phyloP scores from a whole-genome alignment of 345 rosid species.

The Dipteronia dyeriana region DNA sequence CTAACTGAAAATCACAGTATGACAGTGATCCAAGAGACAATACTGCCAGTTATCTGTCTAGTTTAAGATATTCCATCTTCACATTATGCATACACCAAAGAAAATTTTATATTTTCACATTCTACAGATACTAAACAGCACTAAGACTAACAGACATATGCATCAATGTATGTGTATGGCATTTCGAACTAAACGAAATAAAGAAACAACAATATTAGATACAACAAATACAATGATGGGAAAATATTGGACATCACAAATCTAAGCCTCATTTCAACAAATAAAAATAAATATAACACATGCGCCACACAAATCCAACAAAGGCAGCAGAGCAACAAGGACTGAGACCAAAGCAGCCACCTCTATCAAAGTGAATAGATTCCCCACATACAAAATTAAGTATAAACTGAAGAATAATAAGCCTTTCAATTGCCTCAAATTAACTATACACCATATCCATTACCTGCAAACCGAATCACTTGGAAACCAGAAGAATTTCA shows the following conservation, averaged over 20 bases:
- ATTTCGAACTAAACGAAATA: not conserved
- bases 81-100: not conserved
- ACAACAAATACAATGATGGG: not conserved
- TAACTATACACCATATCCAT: constrained; percentile 25
- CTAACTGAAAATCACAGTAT: not conserved
- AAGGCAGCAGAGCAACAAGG: not conserved
- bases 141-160: not conserved
- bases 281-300: not conserved
- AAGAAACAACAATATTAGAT: not conserved
- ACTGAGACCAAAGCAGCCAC: not conserved
- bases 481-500: constrained; percentile 80
- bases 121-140: not conserved
- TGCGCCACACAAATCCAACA: not conserved
- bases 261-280: too few relatives aligned
- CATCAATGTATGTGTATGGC: not conserved
- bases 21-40: not conserved
- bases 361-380: not conserved
- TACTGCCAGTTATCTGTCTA: not conserved
- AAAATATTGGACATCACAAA: too few relatives aligned
- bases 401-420: not conserved
- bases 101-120: not conserved
- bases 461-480: constrained; percentile 54
- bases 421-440: constrained; percentile 1
- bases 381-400: not conserved
- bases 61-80: not conserved